These are phyloP conservation scores for Globisporangium mamillatum DNA, from an alignment of 352 stramenopile species.

Conservation along the genomic window DNA sequence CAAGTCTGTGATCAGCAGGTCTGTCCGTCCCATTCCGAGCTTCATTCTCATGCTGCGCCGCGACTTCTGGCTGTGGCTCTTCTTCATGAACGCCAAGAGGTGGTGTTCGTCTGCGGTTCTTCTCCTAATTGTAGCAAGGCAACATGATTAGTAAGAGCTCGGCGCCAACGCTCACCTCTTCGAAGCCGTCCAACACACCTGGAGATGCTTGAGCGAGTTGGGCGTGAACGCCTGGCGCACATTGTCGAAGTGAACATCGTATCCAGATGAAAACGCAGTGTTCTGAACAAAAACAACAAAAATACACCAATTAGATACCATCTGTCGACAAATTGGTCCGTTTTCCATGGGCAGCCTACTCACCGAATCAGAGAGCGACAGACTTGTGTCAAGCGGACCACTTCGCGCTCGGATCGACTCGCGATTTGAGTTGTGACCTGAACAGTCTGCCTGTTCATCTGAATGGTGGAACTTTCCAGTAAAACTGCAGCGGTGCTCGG, in stretches of 20 bases:
- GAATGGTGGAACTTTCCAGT: neutral
- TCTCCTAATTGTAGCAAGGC: slow-evolving; percentile 10
- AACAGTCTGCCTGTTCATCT: neutral
- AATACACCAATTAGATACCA: neutral
- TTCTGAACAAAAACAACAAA: slow-evolving; percentile 20
- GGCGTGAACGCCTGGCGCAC: slow-evolving; percentile 50
- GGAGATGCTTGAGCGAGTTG: slow-evolving; percentile 68
- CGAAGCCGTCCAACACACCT: slow-evolving; percentile 26
- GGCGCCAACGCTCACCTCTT: neutral
- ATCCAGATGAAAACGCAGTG: slow-evolving; percentile 63
- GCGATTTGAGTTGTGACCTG: neutral
- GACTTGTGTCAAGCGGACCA: slow-evolving; percentile 10
- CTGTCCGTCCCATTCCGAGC: slow-evolving; percentile 14
- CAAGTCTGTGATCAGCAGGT: slow-evolving; percentile 5
- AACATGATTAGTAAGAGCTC: neutral
- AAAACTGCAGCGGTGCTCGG: neutral
- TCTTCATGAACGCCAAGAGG: slow-evolving; percentile 8
- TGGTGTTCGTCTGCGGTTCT: slow-evolving; percentile 1
- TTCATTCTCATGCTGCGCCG: slow-evolving; percentile 11
- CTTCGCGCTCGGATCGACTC: neutral
- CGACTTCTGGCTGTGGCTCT: slow-evolving; percentile 1
- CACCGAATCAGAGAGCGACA: slow-evolving; percentile 34
- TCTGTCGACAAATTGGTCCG: neutral
- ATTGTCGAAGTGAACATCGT: slow-evolving; percentile 65
- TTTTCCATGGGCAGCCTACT: neutral